Evolutionary conservation across 768 basidiomycete species (phyloP), one percentile per base, ranked within the genome.

Genomic region (Trametes elegans): DNA sequence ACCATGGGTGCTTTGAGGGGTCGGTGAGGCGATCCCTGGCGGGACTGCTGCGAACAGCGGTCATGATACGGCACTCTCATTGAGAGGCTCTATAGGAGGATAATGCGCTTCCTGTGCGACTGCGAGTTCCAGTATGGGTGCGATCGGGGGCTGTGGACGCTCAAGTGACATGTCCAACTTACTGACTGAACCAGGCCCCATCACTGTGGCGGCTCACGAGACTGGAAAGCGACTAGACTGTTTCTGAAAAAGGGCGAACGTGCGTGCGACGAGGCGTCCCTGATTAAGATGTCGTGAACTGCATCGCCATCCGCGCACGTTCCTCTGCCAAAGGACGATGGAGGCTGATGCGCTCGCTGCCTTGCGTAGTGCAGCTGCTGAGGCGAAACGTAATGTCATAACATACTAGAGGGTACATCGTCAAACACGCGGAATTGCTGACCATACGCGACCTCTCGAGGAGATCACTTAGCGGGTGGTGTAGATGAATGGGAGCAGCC

Each of bases 181-280:
- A n/a, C n/a, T n/a, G n/a, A n/a, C n/a, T n/a, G n/a, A n/a, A n/a
- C n/a, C n/a, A n/a, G n/a, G n/a, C n/a, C n/a, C n/a, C n/a, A n/a
- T n/a, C n/a, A n/a, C n/a, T n/a, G n/a, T n/a, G n/a, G n/a, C n/a
- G n/a, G n/a, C n/a, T n/a, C n/a, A 34, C 24, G 41, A 28, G 32
- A 7, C 34, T 28, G 14, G 7, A 26, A n/a, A 14, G 36, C 2
- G 7, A 27, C 23, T 23, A 24, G 21, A 18, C 18, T 9, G 29
- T 29, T 44, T 47, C 31, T 23, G 32, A 14, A 5, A n/a, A 10
- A 7, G 13, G 19, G 35, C 39, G 38, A 57, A 57, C 56, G 56
- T 57, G 56, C 56, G 56, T 47, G 43, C 21, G 41, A 21, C 7
- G 10, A 50, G 42, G 31, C 26, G 47, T 14, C 27, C 21, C 13